phyloP scores from a whole-genome alignment of 441 rosid genomes.

The Syzygium syzygioides region DNA sequence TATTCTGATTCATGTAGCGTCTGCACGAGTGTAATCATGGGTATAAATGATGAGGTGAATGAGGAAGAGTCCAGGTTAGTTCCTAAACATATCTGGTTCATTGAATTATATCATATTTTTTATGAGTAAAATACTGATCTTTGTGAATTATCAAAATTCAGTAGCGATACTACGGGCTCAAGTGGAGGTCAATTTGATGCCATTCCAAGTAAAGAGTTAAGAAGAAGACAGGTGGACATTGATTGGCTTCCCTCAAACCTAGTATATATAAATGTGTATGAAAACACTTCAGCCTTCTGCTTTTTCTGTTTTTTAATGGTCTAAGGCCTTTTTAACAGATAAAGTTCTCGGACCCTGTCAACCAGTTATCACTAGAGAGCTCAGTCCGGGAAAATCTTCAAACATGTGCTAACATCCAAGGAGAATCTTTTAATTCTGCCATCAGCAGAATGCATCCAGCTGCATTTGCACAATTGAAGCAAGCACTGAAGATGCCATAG shows the following conservation, averaged over 20 bases:
- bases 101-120: conserved; percentile 1
- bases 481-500: conserved; percentile 86
- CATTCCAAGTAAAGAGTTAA: conserved; percentile 72
- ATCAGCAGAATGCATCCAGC: conserved; percentile 84
- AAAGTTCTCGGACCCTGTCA: conserved; percentile 72
- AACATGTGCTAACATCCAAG: conserved; percentile 80
- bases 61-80: conserved; percentile 87
- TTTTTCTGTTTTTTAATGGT: not conserved
- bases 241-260: not conserved
- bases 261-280: not conserved
- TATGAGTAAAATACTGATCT: not conserved
- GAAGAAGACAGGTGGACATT: conserved; percentile 71
- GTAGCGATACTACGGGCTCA: conserved; percentile 60
- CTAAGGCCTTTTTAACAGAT: conserved; percentile 35
- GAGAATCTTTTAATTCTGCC: conserved; percentile 75
- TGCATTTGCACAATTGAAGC: conserved; percentile 81
- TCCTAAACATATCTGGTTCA: not conserved
- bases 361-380: conserved; percentile 73
- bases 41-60: conserved; percentile 58
- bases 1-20: conserved; percentile 31
- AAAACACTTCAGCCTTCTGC: not conserved
- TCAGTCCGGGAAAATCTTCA: conserved; percentile 84
- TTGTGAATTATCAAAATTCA: conserved; percentile 16
- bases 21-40: conserved; percentile 86
- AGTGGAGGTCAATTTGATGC: conserved; percentile 58